These are phyloP conservation scores for Globisporangium canariense DNA, from an alignment of 352 stramenopile genomes.

Conservation along the genomic window DNA sequence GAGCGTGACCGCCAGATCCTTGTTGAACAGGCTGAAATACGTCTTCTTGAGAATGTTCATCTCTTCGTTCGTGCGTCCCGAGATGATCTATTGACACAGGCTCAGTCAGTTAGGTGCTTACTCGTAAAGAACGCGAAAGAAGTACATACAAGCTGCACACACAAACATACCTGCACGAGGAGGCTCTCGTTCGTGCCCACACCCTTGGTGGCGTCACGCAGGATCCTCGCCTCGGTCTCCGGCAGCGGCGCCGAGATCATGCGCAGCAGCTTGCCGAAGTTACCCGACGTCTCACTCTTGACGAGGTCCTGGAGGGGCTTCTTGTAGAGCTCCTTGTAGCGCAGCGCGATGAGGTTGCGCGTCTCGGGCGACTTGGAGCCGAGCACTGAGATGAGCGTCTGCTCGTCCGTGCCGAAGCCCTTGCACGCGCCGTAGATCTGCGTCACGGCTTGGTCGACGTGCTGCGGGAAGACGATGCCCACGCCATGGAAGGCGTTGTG, in stretches of 20 bases:
- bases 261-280: constrained; percentile 67
- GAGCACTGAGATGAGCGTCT: constrained; percentile 49
- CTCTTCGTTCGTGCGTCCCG: constrained; percentile 75
- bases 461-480: constrained; percentile 35
- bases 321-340: constrained; percentile 67
- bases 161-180: constrained; percentile 26
- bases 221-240: constrained; percentile 46
- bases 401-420: constrained; percentile 67
- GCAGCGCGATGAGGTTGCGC: constrained; percentile 53
- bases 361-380: constrained; percentile 50
- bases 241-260: constrained; percentile 57
- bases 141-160: constrained; percentile 23
- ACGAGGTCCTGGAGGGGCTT: constrained; percentile 60
- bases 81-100: constrained; percentile 12
- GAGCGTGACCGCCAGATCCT: constrained; percentile 53
- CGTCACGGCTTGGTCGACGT: constrained; percentile 59
- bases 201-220: constrained; percentile 55
- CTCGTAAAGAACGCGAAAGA: background rate
- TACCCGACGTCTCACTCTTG: constrained; percentile 55
- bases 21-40: constrained; percentile 73
- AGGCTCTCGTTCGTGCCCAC: constrained; percentile 70
- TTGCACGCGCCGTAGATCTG: constrained; percentile 71
- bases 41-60: constrained; percentile 68
- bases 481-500: constrained; percentile 53
- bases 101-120: background rate